Evolutionary conservation across 225 moss, liverwort and hornwort genomes (phyloP), one percentile per base, ranked within the genome.

Genomic region (Physcomitrium patens): DNA sequence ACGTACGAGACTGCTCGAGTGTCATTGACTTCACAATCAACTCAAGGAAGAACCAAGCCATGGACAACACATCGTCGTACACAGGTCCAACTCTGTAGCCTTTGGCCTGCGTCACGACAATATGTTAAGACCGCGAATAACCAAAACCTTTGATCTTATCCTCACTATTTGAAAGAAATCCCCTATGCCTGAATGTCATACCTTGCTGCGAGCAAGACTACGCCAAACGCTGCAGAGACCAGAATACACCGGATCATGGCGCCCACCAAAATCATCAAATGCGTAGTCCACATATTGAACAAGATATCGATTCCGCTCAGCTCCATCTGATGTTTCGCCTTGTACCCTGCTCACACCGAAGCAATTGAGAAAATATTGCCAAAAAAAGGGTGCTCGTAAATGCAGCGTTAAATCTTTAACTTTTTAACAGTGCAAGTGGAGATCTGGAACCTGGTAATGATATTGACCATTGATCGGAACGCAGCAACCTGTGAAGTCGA

Each of bases 41-140:
- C 78, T 91, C 91, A 20, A 91, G 81, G 63, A 91, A 89, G 44
- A 91, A 89, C 91, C 91, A 91, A 65, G 91, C 89, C 91, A 91
- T 91, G 17, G 89, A 91, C 63, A 91, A 64, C 14, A 86, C 91
- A 73, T 91, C 91, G 65, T 91, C 91, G 62, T 91, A 91, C 58
- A 91, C 91, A 65, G 91, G 85, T 61, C 91, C 91, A 23, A 91
- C 91, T 72, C 91, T 85, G 80, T 91, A 91, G 28, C 91, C 91
- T 75, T 91, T 91, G 68, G 91, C 88, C 91, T 91, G 86, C 57
- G 52, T 61, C 14, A 20, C 8, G 10, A 8, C 9, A 42, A 45
- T 10, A 19, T n/a, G 64, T 64, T 45, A 45, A 42, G 8, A 17
- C 20, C 31, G 15, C 64, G 3, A 16, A n/a, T 43, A 64, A 44